Conservation (phyloP, 2,329 filamentous ascomycete genomes). For the Cercospora janseana region DNA sequence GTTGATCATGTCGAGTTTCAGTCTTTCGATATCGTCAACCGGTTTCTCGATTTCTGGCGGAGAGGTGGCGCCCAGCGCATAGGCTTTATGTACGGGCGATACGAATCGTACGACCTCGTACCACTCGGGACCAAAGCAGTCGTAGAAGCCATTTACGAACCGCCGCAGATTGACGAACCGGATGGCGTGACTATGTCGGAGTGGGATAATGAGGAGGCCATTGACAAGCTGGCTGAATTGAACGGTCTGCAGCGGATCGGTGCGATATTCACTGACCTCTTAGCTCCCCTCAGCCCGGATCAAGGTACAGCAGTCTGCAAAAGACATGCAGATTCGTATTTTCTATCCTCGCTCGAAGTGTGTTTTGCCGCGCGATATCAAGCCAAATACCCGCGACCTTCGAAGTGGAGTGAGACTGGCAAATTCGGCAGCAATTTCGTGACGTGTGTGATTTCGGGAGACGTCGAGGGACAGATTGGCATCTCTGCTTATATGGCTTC, state of each 20-base stretch:
- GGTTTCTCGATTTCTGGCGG: conserved; percentile 89
- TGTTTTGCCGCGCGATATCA: conserved; percentile 85
- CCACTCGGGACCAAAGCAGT: conserved; percentile 92
- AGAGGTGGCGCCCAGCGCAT: conserved; percentile 78
- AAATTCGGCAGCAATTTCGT: conserved; percentile 95
- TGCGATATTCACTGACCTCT: conserved; percentile 89
- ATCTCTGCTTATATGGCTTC: conserved; percentile 93
- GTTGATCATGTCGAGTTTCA: conserved; percentile 98
- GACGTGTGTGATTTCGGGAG: conserved; percentile 91
- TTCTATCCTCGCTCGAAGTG: conserved; percentile 86
- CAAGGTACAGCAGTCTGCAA: conserved; percentile 92
- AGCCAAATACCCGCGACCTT: conserved; percentile 80
- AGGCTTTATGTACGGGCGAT: conserved; percentile 87
- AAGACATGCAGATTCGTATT: conserved; percentile 92
- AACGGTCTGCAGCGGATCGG: conserved; percentile 88
- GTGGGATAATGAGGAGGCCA: conserved; percentile 79
- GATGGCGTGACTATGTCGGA: conserved; percentile 83
- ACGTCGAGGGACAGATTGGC: conserved; percentile 81
- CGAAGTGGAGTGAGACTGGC: conserved; percentile 96
- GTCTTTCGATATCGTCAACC: conserved; percentile 77
- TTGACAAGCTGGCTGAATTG: conserved; percentile 74
- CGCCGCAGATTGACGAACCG: conserved; percentile 82
- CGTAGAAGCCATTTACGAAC: conserved; percentile 95
- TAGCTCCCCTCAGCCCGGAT: conserved; percentile 66
- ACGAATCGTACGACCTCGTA: conserved; percentile 86